Base-by-base conservation (phyloP, 345 rosid species). In the Gossypium anomalum region DNA sequence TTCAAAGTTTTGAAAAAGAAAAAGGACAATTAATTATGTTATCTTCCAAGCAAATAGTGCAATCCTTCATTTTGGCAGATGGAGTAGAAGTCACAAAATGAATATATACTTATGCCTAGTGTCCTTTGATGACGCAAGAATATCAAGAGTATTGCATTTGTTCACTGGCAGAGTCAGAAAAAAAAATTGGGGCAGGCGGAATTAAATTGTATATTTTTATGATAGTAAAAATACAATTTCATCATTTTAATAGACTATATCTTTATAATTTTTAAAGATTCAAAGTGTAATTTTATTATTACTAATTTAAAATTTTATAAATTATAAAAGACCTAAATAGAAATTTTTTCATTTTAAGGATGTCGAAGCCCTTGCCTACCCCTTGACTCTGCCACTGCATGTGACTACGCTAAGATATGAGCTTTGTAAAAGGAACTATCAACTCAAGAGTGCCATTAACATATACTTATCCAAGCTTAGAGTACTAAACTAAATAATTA, bases 341-440 rank as follows among this genome's bases (percentile, higher is more conserved):
- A 34, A 4, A 4, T 0, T 4, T 4, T 4, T 34, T 34, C 4
- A 34, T 4, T 34, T 34, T 34, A 34, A 0, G 0, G 6, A 0
- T 0, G 1, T 34, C 6, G 0, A 0, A 5, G 1, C 38, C 38
- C 1, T 0, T 34, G 6, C 38, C 38, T 34, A 34, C 6, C 38
- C 38, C 38, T 34, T 34, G 0, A 1, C 38, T 34, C 6, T 0
- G 1, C 38, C 38, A 34, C 1, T 25, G 38, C 64, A 14, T 25
- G 10, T 60, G 64, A 19, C 13, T 16, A 62, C 3, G 14, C 9
- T 62, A 12, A 60, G 20, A 29, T 11, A 34, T 13, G 38, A 62
- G 47, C 20, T 62, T 62, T 34, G 14, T 4, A 17, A 34, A 9
- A 34, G 15, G 10, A 16, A 29, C 1, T 62, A 34, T 14, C 27